Conservation (phyloP, 176 grass and related monocot genomes). For the Melocanna baccifera region DNA sequence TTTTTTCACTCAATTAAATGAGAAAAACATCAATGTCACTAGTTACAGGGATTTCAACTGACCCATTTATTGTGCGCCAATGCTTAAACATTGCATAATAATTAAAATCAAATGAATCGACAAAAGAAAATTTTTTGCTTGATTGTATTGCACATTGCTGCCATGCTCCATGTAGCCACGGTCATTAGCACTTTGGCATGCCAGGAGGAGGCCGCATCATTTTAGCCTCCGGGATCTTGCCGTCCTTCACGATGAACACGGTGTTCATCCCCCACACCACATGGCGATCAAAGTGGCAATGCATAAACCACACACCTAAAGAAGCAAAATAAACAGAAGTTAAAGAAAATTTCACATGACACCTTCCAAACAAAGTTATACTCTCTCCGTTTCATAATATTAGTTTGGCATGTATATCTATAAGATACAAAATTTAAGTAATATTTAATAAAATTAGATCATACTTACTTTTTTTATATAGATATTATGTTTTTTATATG, state of each 20-base stretch:
- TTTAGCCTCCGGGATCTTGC: constrained; percentile 5
- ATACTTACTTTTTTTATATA: no score
- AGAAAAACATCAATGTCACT: background rate
- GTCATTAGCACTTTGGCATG: constrained; percentile 48
- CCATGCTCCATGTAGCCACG: background rate
- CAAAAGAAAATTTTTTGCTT: background rate
- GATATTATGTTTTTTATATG: no score
- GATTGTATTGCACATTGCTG: background rate
- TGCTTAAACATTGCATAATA: background rate
- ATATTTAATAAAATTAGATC: no score
- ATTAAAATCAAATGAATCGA: background rate
- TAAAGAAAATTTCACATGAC: background rate
- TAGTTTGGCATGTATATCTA: no score
- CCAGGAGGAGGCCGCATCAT: constrained; percentile 41
- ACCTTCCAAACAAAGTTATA: background rate
- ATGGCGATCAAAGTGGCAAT: constrained; percentile 72
- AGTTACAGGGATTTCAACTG: background rate
- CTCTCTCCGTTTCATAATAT: no score
- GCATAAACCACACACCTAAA: constrained; percentile 83
- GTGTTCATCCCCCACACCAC: no score
- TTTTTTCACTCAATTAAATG: background rate
- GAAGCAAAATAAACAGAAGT: constrained; percentile 3
- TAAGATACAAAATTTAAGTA: no score
- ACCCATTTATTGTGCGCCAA: background rate
- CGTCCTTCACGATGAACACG: no score